phyloP scores from a whole-genome alignment of 2,329 filamentous ascomycete species.

The Rasamsonia emersonii region DNA sequence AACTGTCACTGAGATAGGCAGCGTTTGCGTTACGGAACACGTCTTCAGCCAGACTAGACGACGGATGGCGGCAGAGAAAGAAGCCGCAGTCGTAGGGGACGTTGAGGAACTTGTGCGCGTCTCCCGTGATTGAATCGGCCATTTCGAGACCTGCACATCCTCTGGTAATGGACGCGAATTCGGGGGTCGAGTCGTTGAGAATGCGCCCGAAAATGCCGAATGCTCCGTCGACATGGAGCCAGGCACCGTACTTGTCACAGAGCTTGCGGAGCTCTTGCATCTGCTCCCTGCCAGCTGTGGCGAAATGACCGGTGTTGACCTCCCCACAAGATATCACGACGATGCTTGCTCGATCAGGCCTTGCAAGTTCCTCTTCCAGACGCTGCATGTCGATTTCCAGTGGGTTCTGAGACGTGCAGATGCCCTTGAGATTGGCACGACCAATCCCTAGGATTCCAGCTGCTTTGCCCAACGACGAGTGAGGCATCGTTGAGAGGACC shows the following conservation, averaged over 20 bases:
- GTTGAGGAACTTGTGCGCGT: conserved; percentile 88
- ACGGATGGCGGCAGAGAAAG: conserved; percentile 64
- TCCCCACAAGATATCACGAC: conserved; percentile 77
- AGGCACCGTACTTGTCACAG: conserved; percentile 65
- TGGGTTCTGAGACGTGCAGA: conserved; percentile 43
- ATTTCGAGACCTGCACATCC: conserved; percentile 61
- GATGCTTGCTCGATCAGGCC: conserved; percentile 55
- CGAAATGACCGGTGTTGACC: conserved; percentile 81
- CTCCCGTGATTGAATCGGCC: conserved; percentile 78
- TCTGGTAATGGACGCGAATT: conserved; percentile 47
- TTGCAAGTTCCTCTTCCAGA: conserved; percentile 53
- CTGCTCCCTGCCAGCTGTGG: conserved; percentile 50
- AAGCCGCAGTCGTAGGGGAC: conserved; percentile 91
- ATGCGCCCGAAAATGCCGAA: conserved; percentile 75
- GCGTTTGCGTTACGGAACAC: conserved; percentile 81
- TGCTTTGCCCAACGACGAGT: conserved; percentile 78
- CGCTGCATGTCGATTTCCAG: conserved; percentile 62
- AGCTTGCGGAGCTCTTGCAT: conserved; percentile 56
- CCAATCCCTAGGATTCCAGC: conserved; percentile 76
- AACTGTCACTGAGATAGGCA: conserved; percentile 56
- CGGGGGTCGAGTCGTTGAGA: conserved; percentile 44
- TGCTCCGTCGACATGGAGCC: conserved; percentile 86
- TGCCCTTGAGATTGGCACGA: conserved; percentile 54
- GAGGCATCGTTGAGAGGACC: conserved; percentile 70
- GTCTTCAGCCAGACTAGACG: conserved; percentile 41